Evolutionary conservation across 495 filamentous ascomycete genomes (phyloP), one percentile per base, ranked within the genome.

Genomic region (Friedmanniomyces endolithicus): DNA sequence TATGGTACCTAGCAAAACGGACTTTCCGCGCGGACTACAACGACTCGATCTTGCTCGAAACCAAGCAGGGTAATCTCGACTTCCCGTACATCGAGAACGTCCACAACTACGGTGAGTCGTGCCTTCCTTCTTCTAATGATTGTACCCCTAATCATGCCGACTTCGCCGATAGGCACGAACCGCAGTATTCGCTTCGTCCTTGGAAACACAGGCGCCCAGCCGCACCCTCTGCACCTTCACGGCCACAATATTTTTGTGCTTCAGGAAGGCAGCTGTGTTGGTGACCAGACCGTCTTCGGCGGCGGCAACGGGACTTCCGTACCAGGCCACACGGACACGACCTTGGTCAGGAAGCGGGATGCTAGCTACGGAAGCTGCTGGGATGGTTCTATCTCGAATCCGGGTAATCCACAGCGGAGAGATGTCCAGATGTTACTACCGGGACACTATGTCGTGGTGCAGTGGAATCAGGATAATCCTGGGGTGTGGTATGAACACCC

Each of bases 11-110:
- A 43, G 64, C 64, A 40, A 57, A 66, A 22, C 49, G 41, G 8
- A 59, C 60, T 4, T 72, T 69, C 57, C 40, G 54, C 11, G 66
- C 48, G 4, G 56, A 73, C 48, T 72, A 63, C 61, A 70, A 71
- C 55, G 58, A 68, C 29, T 68, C 71, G 0, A 55, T 70, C 14
- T 45, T 73, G 22, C 55, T 66, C 1, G 59, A 64, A 3, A 64
- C 65, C 0, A 65, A 68, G 29, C 52, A 45, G 4, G 68, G 68
- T 11, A 70, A 70, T 24, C 20, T 53, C 11, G 56, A 59, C 20
- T 68, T 65, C 45, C 50, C 53, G 3, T 27, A 55, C 24, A 54
- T 41, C 35, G 49, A 45, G 53, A 68, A 67, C 37, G 64, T 66
- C 0, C 60, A 63, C 55, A 66, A 69, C 52, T 69, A 62, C 37